Percentiles rank a stretch among this genome's conserved stretches.
Evolutionary conservation across 805 yeast genomes (phyloP).

Genomic region (Zygotorulaspora sp.): DNA sequence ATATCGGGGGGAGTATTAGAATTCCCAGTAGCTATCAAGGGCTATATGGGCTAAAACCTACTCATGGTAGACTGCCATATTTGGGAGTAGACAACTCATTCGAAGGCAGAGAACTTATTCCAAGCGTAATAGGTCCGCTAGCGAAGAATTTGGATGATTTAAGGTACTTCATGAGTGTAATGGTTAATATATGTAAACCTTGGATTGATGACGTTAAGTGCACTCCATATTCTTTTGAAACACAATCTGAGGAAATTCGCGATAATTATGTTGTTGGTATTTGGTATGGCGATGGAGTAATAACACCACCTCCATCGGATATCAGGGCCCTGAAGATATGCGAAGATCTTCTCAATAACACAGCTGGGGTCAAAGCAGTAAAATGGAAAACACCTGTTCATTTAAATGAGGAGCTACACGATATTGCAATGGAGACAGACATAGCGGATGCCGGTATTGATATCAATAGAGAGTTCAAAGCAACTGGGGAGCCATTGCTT

Average conservation of each 20-base stretch:
- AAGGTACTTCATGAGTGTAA: slow-evolving; percentile 43
- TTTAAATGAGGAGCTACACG: slow-evolving; percentile 11
- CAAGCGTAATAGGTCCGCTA: slow-evolving; percentile 56
- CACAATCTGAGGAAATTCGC: slow-evolving; percentile 2
- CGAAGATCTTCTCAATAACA: slow-evolving; percentile 9
- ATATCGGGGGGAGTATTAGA: slow-evolving; percentile 61
- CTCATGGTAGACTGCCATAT: slow-evolving; percentile 24
- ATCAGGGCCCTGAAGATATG: slow-evolving; percentile 18
- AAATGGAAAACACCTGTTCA: slow-evolving; percentile 18
- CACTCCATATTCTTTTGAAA: slow-evolving; percentile 13
- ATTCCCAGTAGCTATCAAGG: slow-evolving; percentile 58
- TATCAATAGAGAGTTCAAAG: slow-evolving; percentile 12
- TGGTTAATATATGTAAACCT: slow-evolving; percentile 17
- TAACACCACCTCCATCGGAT: slow-evolving; percentile 19
- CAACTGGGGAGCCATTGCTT: slow-evolving; percentile 16
- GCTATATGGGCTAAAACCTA: slow-evolving; percentile 25
- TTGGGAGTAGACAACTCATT: slow-evolving; percentile 38
- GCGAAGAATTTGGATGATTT: slow-evolving; percentile 47
- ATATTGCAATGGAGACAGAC: slow-evolving; percentile 17
- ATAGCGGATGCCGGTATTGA: slow-evolving; percentile 20
- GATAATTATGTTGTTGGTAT: slow-evolving; percentile 14
- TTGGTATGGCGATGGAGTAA: slow-evolving; percentile 20
- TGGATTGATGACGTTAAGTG: slow-evolving; percentile 15
- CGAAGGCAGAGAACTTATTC: slow-evolving; percentile 51
- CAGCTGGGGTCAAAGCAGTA: slow-evolving; percentile 16